Conservation (phyloP, 2,329 filamentous ascomycete genomes). For the Aspergillus intermedius region DNA sequence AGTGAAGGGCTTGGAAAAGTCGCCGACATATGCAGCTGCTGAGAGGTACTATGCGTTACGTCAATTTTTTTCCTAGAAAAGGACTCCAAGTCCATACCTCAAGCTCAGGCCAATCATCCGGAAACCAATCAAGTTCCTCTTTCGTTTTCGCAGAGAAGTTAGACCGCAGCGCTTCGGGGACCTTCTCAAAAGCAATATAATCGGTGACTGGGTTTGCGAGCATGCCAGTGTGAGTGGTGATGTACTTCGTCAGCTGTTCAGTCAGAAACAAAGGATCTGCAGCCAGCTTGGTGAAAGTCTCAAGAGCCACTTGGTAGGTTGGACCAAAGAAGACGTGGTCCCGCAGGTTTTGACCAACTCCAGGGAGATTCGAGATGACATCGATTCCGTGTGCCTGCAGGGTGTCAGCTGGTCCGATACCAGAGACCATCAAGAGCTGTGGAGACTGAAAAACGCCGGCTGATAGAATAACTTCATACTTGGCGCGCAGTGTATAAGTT, state of each 20-base stretch:
- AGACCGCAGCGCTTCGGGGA: conserved; percentile 16
- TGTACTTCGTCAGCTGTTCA: conserved; percentile 11
- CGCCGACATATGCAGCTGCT: conserved; percentile 21
- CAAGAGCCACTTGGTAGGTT: conserved; percentile 21
- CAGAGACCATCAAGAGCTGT: conserved; percentile 49
- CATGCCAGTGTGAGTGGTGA: conserved; percentile 14
- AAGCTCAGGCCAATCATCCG: conserved; percentile 33
- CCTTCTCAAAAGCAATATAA: conserved; percentile 29
- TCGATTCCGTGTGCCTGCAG: conserved; percentile 21
- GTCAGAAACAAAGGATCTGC: conserved; percentile 11
- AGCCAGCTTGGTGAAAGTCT: conserved; percentile 15
- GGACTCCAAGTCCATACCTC: conserved; percentile 18
- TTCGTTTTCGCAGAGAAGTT: conserved; percentile 12
- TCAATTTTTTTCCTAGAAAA: not conserved
- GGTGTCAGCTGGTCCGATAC: conserved; percentile 36
- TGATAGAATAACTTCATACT: conserved; percentile 44
- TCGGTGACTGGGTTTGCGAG: conserved; percentile 24
- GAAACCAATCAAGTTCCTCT: conserved; percentile 22
- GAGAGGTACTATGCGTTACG: conserved; percentile 18
- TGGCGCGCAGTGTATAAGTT: conserved; percentile 44
- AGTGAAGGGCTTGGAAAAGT: conserved; percentile 18
- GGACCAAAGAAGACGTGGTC: conserved; percentile 28
- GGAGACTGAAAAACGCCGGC: conserved; percentile 51
- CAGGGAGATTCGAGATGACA: conserved; percentile 21
- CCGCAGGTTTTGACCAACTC: conserved; percentile 34